Conservation (phyloP, 2,329 filamentous ascomycete genomes). For the Tolypocladium sp. region DNA sequence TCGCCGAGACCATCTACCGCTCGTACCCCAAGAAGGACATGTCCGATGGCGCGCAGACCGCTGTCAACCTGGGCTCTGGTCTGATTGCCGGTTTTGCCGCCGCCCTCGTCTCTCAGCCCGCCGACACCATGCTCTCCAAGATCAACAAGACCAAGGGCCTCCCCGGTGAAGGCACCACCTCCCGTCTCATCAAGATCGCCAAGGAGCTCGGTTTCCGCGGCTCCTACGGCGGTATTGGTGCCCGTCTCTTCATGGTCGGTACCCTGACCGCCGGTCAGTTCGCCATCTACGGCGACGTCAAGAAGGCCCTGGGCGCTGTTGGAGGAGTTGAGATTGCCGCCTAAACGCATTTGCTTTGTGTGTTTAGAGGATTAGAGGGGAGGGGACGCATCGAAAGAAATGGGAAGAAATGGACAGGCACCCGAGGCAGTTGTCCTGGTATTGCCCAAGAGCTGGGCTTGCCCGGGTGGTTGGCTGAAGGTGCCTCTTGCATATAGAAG, state of each 20-base stretch:
- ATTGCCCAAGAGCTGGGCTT: conserved; percentile 10
- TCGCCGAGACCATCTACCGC: conserved; percentile 64
- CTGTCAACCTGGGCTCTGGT: conserved; percentile 62
- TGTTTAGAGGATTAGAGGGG: background rate
- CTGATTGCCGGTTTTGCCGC: conserved; percentile 64
- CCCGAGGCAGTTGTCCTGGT: background rate
- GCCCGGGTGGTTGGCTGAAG: background rate
- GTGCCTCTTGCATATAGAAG: background rate
- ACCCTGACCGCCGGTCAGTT: conserved; percentile 74
- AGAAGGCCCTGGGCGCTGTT: conserved; percentile 43
- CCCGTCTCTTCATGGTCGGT: conserved; percentile 56
- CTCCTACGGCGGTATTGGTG: conserved; percentile 72
- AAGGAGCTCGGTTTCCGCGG: conserved; percentile 76
- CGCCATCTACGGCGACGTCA: conserved; percentile 75
- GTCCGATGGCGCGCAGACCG: conserved; percentile 62
- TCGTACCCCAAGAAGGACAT: conserved; percentile 61
- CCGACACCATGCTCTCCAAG: conserved; percentile 90
- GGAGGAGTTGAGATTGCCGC: conserved; percentile 15
- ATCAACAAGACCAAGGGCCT: conserved; percentile 92
- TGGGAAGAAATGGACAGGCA: background rate
- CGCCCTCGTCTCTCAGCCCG: conserved; percentile 78
- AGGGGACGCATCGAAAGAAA: background rate
- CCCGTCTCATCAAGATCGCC: conserved; percentile 78
- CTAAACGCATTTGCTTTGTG: conserved; percentile 5
- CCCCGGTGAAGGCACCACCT: conserved; percentile 74